These are phyloP conservation scores for Phalaenopsis hybrid DNA, from an alignment of 116 monocot species.

Conservation along the genomic window DNA sequence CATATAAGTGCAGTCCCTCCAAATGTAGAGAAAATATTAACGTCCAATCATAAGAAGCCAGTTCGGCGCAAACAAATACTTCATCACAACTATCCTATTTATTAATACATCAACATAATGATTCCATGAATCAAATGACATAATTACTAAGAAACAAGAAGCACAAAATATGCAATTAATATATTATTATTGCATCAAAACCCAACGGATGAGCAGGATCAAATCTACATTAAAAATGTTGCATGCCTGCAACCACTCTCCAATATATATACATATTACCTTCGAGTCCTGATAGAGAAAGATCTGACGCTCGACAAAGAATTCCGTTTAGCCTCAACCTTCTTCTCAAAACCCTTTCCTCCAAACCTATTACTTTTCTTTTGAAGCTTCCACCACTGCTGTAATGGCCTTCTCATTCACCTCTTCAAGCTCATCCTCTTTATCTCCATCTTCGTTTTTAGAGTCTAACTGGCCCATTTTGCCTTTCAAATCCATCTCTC, in stretches of 20 bases:
- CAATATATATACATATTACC: not conserved
- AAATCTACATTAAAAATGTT: not conserved
- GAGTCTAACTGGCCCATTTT: not conserved
- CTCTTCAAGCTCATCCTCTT: not conserved
- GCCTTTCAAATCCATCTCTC: not conserved
- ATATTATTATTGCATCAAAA: not conserved
- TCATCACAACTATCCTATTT: not conserved
- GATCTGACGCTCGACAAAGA: not conserved
- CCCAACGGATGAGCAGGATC: not conserved
- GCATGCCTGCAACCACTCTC: not conserved
- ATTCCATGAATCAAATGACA: not conserved
- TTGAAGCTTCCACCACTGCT: not conserved
- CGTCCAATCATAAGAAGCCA: no score
- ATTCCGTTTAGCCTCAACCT: not conserved
- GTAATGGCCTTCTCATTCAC: not conserved
- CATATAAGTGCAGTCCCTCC: not conserved
- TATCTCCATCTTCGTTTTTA: not conserved
- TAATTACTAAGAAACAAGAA: not conserved
- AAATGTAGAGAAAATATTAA: no score
- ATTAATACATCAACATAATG: not conserved
- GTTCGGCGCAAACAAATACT: not conserved
- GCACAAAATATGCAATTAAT: not conserved
- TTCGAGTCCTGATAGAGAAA: conserved; percentile 4
- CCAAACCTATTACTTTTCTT: not conserved
- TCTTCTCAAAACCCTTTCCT: not conserved